These are phyloP conservation scores for Cenchrus fungigraminus DNA, from an alignment of 176 grass and related monocot species.

Conservation along the genomic window DNA sequence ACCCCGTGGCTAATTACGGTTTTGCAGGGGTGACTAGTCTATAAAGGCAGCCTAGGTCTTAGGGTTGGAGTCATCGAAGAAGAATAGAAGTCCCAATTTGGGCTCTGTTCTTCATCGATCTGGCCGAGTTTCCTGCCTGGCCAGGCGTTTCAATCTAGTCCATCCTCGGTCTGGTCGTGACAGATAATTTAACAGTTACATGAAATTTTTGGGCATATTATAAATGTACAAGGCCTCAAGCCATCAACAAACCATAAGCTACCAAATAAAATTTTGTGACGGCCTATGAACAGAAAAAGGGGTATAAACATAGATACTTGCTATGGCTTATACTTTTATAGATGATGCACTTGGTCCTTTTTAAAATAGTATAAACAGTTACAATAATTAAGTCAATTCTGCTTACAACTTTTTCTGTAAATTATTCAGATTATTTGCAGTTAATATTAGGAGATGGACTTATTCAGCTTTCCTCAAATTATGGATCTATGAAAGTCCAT, in stretches of 20 bases:
- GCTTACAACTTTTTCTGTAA: neutral
- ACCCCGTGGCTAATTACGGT: too few relatives aligned
- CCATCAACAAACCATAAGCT: constrained; percentile 20
- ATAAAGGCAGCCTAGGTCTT: too few relatives aligned
- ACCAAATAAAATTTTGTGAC: neutral
- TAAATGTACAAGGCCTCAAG: constrained; percentile 1
- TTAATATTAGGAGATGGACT: neutral
- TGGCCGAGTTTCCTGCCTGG: too few relatives aligned
- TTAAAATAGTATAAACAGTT: neutral
- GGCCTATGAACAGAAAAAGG: neutral
- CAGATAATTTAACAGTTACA: constrained; percentile 7
- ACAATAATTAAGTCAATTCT: constrained; percentile 9
- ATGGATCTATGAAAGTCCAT: neutral
- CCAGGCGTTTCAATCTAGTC: too few relatives aligned
- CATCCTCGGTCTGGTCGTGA: neutral
- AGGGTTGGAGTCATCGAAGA: too few relatives aligned
- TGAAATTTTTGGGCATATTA: neutral
- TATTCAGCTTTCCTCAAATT: neutral
- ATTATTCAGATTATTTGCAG: neutral
- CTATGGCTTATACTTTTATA: constrained; percentile 5
- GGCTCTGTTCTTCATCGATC: too few relatives aligned
- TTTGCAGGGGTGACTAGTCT: too few relatives aligned
- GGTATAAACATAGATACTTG: neutral
- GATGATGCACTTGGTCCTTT: constrained; percentile 5
- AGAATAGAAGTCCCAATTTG: too few relatives aligned